Base-by-base conservation (phyloP, 371 early-diverging fungal species). In the Catenaria anguillulae region DNA sequence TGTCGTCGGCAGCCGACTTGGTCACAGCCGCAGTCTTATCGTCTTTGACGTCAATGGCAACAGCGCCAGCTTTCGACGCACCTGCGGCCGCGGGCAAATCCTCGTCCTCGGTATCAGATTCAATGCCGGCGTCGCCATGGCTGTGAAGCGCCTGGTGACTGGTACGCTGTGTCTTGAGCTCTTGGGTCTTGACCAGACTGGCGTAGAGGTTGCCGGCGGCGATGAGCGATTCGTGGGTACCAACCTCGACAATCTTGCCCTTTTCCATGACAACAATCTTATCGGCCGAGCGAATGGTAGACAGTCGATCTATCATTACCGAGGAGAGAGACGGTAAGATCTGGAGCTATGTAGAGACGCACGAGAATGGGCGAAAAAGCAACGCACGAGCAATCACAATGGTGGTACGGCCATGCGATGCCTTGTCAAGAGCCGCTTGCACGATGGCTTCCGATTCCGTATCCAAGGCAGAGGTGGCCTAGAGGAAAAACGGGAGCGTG, bases 391-490 rank as follows among this genome's bases (percentile, higher is more conserved):
- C 85, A 73, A 87, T 81, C 17, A 21, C 21, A 17, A 67, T 40
- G 8, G 87, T 85, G 21, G 76, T 83, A 50, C 83, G 73, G 43
- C 86, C 85, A 40, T 80, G 68, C 2, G 82, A 65, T 4, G 92
- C 86, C 33, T 71, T 76, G 66, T 89, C 88, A 37, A 97, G 71
- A 0, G 92, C 94, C 50, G 78, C 79, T 66, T 96, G 92, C 5
- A 98, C 90, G 29, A 88, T 69, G 62, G 81, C 83, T 71, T 99
- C 98, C 45, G 86, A 84, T 66, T 88, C 84, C 24, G 86, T 82
- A 71, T 96, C 97, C 26, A 96, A 71, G 1, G 96, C 89, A 0
- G 94, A 90, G 0, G 98, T 97, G 19, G 93, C 87, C 67, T 94
- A 94, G 70, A 93, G 94, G 70, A 94, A 81, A 65, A 93, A 79